Evolutionary conservation across 768 basidiomycete species (phyloP), one percentile per base, ranked within the genome.

Genomic region (Amanita fuliginea): DNA sequence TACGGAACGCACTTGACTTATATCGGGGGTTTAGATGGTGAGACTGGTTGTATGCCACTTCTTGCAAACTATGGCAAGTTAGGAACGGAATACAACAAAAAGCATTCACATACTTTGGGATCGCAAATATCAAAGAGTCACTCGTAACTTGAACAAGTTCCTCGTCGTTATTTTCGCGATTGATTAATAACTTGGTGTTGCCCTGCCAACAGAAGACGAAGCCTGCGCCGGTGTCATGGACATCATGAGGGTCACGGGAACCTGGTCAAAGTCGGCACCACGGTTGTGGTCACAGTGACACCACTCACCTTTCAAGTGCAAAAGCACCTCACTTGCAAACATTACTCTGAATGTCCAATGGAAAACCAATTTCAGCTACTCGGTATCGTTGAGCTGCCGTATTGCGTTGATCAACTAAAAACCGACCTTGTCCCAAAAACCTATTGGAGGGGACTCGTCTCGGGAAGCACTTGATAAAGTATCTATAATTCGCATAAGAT

Each of bases 341-440:
- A 75, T 70, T 30, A 84, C 67, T 48, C 71, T 71, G 18, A 85
- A 61, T 34, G 71, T 81, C 89, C 93, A 94, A 62, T 96, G 94
- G 53, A 94, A 75, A 18, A 89, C 71, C 9, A 93, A 69, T 22
- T 87, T 74, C 56, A 92, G 60, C 85, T 87, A 53, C 21, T 37
- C 36, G 24, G 40, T 50, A 28, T 42, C 33, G 28, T 42, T 51
- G 43, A 54, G 21, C 51, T 51, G 16, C 22, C 26, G 3, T 24
- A 42, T 24, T 6, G 37, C n/a, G 4, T 30, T 9, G 50, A 18
- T 41, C 16, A 30, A 33, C 11, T 32, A 57, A 3, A 10, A 52
- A 53, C 71, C 56, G 52, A 86, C 81, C 75, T 96, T 97, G 63
- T 97, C 94, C 94, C 94, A 96, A 62, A 96, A 95, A 6, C 92